Base-by-base conservation (phyloP, 805 yeast genomes). In the Yarrowia sp. region DNA sequence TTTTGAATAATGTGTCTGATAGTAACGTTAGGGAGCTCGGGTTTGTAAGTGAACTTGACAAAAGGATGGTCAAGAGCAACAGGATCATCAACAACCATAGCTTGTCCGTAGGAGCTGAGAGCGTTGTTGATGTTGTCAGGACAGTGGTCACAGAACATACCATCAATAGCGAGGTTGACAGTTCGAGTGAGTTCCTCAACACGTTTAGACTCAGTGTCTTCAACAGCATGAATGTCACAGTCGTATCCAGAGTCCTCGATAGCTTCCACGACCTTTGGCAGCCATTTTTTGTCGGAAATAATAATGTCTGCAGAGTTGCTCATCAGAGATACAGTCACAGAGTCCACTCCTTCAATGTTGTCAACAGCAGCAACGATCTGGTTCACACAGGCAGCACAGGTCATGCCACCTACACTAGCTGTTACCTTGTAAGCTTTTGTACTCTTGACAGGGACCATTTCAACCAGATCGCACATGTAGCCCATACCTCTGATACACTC, bases 61-160 rank as follows among this genome's bases (percentile, higher is more conserved):
- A 76, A 81, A 2, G 92, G 92, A 58, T 80, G 74, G 8, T 78
- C 74, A 65, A 86, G 74, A 0, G 89, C 78, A 58, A 86, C 79
- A 1, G 85, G 82, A 65, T 85, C 84, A 41, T 83, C 81, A 13
- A 85, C 78, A 14, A 72, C 74, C 8, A 87, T 77, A 1, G 86
- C 83, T 39, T 81, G 82, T 64, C 90, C 92, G 68, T 79, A 84
- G 7, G 78, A 77, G 1, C 75, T 70, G 45, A 89, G 75, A 36
- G 81, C 81, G 3, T 78, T 74, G 70, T 80, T 81, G 35, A 88
- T 79, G 1, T 79, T 72, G 38, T 79, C 81, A 0, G 93, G 93
- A 72, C 93, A 89, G 70, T 85, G 84, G 13, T 69, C 82, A 74
- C 93, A 89, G 72, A 75, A 85, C 90, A 88, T 87, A 0, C 92